A percentile compares a stretch with the other conserved stretches of the same genome.
These are phyloP conservation scores for Elasticomyces elasticus DNA, from an alignment of 495 filamentous ascomycete genomes.

Conservation along the genomic window DNA sequence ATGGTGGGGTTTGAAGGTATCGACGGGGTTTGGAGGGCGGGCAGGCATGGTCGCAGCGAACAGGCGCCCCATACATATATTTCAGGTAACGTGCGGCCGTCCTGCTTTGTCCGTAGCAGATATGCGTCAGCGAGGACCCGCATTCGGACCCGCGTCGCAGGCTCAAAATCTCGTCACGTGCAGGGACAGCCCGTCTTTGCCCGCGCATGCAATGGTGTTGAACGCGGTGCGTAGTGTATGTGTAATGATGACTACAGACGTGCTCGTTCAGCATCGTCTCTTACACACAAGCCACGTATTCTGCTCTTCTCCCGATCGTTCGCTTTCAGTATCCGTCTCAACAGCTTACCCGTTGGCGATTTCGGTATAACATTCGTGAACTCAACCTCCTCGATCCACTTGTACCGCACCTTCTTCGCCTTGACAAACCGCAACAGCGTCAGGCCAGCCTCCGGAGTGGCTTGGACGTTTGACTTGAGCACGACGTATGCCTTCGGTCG, in stretches of 20 bases:
- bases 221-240: too few relatives aligned
- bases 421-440: conserved; percentile 55
- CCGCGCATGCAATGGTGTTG: too few relatives aligned
- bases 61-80: too few relatives aligned
- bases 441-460: conserved; percentile 46
- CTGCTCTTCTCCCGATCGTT: conserved; percentile 33
- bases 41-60: too few relatives aligned
- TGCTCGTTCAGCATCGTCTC: conserved; percentile 31
- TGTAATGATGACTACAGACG: conserved; percentile 35
- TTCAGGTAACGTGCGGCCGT: too few relatives aligned
- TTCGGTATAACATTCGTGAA: conserved; percentile 64
- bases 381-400: conserved; percentile 61
- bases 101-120: too few relatives aligned
- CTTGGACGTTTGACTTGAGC: conserved; percentile 34
- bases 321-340: conserved; percentile 31
- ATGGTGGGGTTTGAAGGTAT: conserved; percentile 5
- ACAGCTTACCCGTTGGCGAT: conserved; percentile 30
- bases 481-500: conserved; percentile 65
- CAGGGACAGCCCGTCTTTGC: too few relatives aligned
- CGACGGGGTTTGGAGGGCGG: too few relatives aligned
- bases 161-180: too few relatives aligned
- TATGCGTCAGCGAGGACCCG: too few relatives aligned
- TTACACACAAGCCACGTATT: conserved; percentile 28
- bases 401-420: conserved; percentile 58
- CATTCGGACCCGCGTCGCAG: too few relatives aligned